phyloP scores from a whole-genome alignment of 179 eudicot genomes.

The Spergularia azorica region DNA sequence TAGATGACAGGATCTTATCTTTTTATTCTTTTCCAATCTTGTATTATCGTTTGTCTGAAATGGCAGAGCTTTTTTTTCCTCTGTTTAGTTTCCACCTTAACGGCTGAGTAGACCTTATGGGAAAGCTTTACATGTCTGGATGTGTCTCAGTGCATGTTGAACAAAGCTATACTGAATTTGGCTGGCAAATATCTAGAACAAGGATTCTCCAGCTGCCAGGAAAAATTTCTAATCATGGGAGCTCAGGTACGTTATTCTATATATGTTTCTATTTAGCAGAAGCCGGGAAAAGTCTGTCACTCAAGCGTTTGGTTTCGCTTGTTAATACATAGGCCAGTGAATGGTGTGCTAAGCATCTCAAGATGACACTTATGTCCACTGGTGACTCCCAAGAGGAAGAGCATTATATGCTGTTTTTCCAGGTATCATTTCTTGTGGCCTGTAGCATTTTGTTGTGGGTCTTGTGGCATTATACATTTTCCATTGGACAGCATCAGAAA shows the following conservation, averaged over 20 bases:
- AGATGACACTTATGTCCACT: slow-evolving; percentile 80
- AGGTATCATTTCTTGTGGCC: slow-evolving; percentile 45
- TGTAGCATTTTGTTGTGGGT: background rate
- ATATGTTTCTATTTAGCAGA: slow-evolving; percentile 6
- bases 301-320: background rate
- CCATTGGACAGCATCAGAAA: background rate
- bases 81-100: slow-evolving; percentile 48
- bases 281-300: background rate
- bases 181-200: slow-evolving; percentile 59
- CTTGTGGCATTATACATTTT: background rate
- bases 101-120: slow-evolving; percentile 66
- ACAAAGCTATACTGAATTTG: slow-evolving; percentile 78
- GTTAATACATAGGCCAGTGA: slow-evolving; percentile 57
- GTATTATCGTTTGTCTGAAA: slow-evolving; percentile 1
- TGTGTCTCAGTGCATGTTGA: slow-evolving; percentile 83
- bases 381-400: slow-evolving; percentile 90
- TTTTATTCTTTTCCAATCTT: too few species aligned
- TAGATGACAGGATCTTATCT: background rate
- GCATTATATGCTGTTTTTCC: slow-evolving; percentile 60
- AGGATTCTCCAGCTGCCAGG: slow-evolving; percentile 50
- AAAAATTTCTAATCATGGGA: slow-evolving; percentile 61
- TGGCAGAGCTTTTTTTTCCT: background rate
- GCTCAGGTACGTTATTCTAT: slow-evolving; percentile 53
- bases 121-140: slow-evolving; percentile 96
- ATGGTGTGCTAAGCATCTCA: slow-evolving; percentile 90